Base-by-base conservation (phyloP, 2,329 filamentous ascomycete species). In the Xylariaceae sp. region DNA sequence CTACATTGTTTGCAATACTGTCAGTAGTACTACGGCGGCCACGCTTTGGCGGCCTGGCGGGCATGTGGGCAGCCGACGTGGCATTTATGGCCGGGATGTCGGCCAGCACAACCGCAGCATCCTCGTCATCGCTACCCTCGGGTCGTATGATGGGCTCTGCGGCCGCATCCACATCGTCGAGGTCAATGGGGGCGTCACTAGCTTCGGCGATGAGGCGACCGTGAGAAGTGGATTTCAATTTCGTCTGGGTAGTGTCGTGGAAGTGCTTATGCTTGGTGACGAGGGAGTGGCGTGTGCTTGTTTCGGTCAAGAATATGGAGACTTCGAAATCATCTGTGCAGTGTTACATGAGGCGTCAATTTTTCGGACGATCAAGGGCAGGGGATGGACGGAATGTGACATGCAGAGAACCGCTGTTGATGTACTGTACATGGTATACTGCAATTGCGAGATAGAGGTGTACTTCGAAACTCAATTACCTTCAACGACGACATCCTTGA, bases 261-360 rank as follows among this genome's bases (percentile, higher is more conserved):
- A 90, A 90, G 16, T 80, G 76, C 68, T 95, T 96, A 58, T 88
- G 83, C 65, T 93, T 95, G 45, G 83, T 86, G 47, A 97, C 76
- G 29, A 98, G 73, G 25, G 89, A 87, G 70, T 97, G 93, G 12
- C 90, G 82, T 3, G 86, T 91, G 41, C 80, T 83, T 6, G 86
- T 86, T 65, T 95, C 88, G 37, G 88, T 94, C 54, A 98, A 74
- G 68, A 96, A 97, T 54, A 98, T 86, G 29, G 90, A 88, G 12
- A 96, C 89, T 63, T 97, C 90, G 62, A 96, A 98, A 56, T 95
- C 92, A 66, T 96, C 92, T 93, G 55, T 48, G 22, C 43, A 39
- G 46, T 48, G 62, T 56, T 47, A 55, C 50, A 55, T 48, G 34
- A 36, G 42, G 42, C 45, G 48, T 53, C 44, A 56, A 47, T 39